phyloP scores from a whole-genome alignment of 768 basidiomycete genomes.

The Amylocystis lapponica region DNA sequence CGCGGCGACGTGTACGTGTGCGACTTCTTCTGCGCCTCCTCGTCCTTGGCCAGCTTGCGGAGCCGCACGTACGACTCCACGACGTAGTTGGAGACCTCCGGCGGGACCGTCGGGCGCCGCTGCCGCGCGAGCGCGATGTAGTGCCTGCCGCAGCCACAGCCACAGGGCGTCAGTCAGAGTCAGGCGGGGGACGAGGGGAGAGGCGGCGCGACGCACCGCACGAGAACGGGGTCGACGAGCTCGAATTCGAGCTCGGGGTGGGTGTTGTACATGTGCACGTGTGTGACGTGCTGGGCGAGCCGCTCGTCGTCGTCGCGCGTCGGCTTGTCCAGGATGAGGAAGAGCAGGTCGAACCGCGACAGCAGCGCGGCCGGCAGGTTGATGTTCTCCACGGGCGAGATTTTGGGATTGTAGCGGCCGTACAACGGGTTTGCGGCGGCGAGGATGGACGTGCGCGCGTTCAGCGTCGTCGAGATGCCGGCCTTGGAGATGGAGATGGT shows the following conservation, averaged over 20 bases:
- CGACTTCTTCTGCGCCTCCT: constrained; percentile 80
- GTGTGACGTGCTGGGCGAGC: constrained; percentile 93
- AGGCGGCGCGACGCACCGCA: constrained; percentile 58
- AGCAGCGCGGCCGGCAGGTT: constrained; percentile 95
- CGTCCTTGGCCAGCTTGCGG: constrained; percentile 88
- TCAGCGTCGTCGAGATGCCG: constrained; percentile 96
- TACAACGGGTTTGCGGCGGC: constrained; percentile 98
- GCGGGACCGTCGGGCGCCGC: constrained; percentile 86
- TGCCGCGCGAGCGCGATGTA: constrained; percentile 92
- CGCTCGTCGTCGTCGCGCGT: constrained; percentile 92
- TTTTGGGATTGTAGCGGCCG: constrained; percentile 95
- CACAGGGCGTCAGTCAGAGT: not conserved
- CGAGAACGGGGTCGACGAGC: constrained; percentile 77
- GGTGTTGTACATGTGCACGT: constrained; percentile 93
- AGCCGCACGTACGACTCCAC: constrained; percentile 95
- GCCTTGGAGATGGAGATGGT: constrained; percentile 99
- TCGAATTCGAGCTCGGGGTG: constrained; percentile 86
- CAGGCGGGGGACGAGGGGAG: too few species aligned
- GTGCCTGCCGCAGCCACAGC: constrained; percentile 46
- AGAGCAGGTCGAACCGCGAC: constrained; percentile 94
- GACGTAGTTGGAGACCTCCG: constrained; percentile 83
- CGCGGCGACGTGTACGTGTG: constrained; percentile 96
- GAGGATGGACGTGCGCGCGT: constrained; percentile 94
- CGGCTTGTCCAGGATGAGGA: constrained; percentile 96
- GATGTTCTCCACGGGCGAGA: constrained; percentile 98